Percentiles rank a stretch among this genome's conserved stretches.
These are phyloP conservation scores for Exophiala xenobiotica DNA, from an alignment of 2,329 filamentous ascomycete genomes.

Conservation along the genomic window DNA sequence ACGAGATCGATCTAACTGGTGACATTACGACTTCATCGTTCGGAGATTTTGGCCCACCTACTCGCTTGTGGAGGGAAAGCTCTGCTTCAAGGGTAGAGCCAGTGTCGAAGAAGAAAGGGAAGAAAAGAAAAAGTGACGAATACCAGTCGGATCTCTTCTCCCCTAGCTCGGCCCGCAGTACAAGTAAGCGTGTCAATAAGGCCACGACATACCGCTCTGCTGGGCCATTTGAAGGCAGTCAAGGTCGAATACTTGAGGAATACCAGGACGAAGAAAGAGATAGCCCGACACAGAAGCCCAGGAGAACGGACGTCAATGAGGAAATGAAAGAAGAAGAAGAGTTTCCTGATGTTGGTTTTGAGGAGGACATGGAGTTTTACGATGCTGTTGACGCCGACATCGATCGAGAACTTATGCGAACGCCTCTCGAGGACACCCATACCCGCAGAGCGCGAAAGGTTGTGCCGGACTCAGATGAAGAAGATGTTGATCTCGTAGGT, in stretches of 20 bases:
- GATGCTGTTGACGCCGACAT: neutral
- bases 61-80: conserved; percentile 46
- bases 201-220: neutral
- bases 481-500: conserved; percentile 2
- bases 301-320: neutral
- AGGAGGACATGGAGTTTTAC: neutral
- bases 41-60: conserved; percentile 43
- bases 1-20: conserved; percentile 44
- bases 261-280: neutral
- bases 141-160: conserved; percentile 31
- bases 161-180: conserved; percentile 10
- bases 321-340: conserved; percentile 4
- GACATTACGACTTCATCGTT: conserved; percentile 39
- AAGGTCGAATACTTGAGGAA: neutral
- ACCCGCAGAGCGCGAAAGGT: conserved; percentile 1
- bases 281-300: conserved; percentile 3
- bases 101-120: conserved; percentile 39
- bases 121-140: conserved; percentile 52
- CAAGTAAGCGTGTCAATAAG: conserved; percentile 10
- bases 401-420: neutral
- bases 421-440: neutral
- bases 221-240: conserved; percentile 5
- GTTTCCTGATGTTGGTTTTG: neutral
- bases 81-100: conserved; percentile 40
- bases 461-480: conserved; percentile 24